Conservation (phyloP, 495 filamentous ascomycete genomes). For the Penicillium roqueforti region DNA sequence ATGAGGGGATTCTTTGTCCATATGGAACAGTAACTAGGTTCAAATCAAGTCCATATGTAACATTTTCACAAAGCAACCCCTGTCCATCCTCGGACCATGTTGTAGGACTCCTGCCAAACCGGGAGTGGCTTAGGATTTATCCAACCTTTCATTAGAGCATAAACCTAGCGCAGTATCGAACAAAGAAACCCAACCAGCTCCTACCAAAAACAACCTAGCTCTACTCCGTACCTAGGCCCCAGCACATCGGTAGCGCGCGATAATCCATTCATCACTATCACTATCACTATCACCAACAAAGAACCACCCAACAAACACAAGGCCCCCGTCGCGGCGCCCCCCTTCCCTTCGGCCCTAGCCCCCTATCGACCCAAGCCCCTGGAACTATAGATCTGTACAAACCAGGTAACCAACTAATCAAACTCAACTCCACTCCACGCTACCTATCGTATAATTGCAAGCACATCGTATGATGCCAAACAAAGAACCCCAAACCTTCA, state of each 20-base stretch:
- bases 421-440: neutral
- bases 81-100: neutral
- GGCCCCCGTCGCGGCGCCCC: neutral
- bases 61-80: neutral
- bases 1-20: neutral
- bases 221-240: neutral
- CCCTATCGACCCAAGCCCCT: neutral
- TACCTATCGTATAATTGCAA: neutral
- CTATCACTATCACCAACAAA: neutral
- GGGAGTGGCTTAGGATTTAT: neutral
- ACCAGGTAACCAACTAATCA: neutral
- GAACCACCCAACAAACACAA: neutral
- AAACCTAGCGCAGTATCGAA: neutral
- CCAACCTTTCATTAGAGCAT: neutral
- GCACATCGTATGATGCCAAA: neutral
- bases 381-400: neutral
- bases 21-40: neutral
- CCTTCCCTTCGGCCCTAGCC: neutral
- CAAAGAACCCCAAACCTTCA: constrained; percentile 1
- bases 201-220: constrained; percentile 1
- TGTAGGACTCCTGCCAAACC: neutral
- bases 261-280: neutral
- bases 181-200: neutral
- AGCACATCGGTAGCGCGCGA: neutral
- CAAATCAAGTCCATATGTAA: neutral